These are phyloP conservation scores for Trichosporon sp. DNA, from an alignment of 1,284 basidiomycete species.

Conservation along the genomic window DNA sequence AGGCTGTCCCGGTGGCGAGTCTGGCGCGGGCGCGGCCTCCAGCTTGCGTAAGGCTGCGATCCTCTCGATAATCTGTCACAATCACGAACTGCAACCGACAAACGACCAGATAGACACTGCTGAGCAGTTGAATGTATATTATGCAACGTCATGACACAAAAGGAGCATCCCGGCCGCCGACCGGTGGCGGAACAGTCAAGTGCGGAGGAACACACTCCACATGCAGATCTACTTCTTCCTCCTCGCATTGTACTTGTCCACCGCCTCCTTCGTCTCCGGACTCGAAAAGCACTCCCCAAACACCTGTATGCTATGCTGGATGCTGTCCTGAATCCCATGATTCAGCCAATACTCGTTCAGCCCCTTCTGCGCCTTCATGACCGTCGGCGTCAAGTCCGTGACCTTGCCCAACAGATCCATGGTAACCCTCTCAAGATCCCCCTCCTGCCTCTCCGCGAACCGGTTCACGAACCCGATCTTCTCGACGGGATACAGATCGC, in stretches of 20 bases:
- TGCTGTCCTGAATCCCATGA: conserved; percentile 17
- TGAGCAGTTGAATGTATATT: too few species aligned
- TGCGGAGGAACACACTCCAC: neutral
- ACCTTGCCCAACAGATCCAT: conserved; percentile 28
- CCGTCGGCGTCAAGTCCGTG: conserved; percentile 28
- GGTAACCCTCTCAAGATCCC: neutral
- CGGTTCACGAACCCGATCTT: conserved; percentile 27
- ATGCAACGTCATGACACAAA: too few species aligned
- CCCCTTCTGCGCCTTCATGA: conserved; percentile 32
- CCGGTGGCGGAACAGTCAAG: too few species aligned
- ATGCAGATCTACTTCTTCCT: conserved; percentile 23
- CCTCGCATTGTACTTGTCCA: conserved; percentile 28
- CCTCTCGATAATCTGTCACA: too few species aligned
- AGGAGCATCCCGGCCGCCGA: too few species aligned
- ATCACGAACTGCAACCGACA: too few species aligned
- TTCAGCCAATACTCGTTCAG: conserved; percentile 33
- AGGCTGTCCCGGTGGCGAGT: neutral
- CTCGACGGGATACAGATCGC: conserved; percentile 29
- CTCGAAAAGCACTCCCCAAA: conserved; percentile 28
- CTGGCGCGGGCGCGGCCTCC: neutral
- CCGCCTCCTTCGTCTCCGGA: conserved; percentile 29
- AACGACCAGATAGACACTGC: too few species aligned
- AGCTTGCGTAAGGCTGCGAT: neutral
- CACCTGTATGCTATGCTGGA: conserved; percentile 28
- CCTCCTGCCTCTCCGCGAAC: conserved; percentile 14